A percentile compares a stretch with the other conserved stretches of the same genome.
Conservation (phyloP, 2,329 filamentous ascomycete species). For the Xylariaceae sp. region DNA sequence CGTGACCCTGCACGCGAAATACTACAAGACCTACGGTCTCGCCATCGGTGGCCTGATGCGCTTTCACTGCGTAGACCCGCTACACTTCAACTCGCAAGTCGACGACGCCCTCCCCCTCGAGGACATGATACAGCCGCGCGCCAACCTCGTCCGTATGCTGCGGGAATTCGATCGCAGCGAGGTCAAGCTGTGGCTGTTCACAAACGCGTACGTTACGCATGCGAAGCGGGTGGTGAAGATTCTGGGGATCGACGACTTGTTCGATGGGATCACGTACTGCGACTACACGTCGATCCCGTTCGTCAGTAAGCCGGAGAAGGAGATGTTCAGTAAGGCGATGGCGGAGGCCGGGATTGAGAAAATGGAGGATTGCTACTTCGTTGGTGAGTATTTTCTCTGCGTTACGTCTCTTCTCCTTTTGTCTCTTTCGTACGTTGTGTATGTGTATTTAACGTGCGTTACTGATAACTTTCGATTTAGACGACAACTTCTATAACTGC, state of each 20-base stretch:
- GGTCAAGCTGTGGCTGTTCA: conserved; percentile 16
- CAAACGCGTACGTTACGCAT: conserved; percentile 17
- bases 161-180: conserved; percentile 12
- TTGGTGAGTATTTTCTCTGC: conserved; percentile 6
- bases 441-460: not conserved
- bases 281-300: conserved; percentile 17
- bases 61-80: conserved; percentile 12
- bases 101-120: conserved; percentile 14
- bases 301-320: conserved; percentile 15
- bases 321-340: conserved; percentile 17
- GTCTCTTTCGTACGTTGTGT: not conserved
- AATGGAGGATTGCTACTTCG: conserved; percentile 16
- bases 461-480: not conserved
- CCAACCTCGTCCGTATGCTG: conserved; percentile 8
- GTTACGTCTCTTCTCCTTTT: not conserved
- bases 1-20: conserved; percentile 8
- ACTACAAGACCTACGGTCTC: conserved; percentile 14
- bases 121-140: conserved; percentile 7
- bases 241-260: conserved; percentile 12
- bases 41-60: conserved; percentile 13
- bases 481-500: conserved; percentile 16
- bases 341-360: conserved; percentile 14
- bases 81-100: conserved; percentile 16
- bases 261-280: conserved; percentile 15
- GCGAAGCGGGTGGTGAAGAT: conserved; percentile 13